These are phyloP conservation scores for Hordeum vulgare DNA, from an alignment of 176 grass and related monocot species.

Conservation along the genomic window MorexV3_pseudomolecules_assembly NC_058523.1:507493447-507493946, in stretches of 20 bases:
- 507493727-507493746: conserved; percentile 70
- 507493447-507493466: conserved; percentile 32
- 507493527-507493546: conserved; percentile 94
- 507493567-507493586: conserved; percentile 17
- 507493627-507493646: neutral
- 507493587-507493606: neutral
- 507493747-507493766: conserved; percentile 84
- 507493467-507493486: conserved; percentile 48
- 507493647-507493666: neutral
- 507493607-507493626: neutral
- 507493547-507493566: conserved; percentile 69
- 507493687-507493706: neutral
- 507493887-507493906: neutral
- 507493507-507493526: conserved; percentile 84
- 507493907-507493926: neutral
- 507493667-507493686: neutral
- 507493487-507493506: conserved; percentile 68
- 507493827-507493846: conserved; percentile 94
- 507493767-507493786: conserved; percentile 95
- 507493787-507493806: conserved; percentile 90
- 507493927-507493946: conserved; percentile 1
- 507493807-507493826: conserved; percentile 67
- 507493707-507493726: conserved; percentile 13
- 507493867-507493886: conserved; percentile 2
- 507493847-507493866: conserved; percentile 11